Percentiles rank a stretch among this genome's conserved stretches.
These are phyloP conservation scores for Tylopilus sp. DNA, from an alignment of 768 basidiomycete genomes.

Conservation along the genomic window DNA sequence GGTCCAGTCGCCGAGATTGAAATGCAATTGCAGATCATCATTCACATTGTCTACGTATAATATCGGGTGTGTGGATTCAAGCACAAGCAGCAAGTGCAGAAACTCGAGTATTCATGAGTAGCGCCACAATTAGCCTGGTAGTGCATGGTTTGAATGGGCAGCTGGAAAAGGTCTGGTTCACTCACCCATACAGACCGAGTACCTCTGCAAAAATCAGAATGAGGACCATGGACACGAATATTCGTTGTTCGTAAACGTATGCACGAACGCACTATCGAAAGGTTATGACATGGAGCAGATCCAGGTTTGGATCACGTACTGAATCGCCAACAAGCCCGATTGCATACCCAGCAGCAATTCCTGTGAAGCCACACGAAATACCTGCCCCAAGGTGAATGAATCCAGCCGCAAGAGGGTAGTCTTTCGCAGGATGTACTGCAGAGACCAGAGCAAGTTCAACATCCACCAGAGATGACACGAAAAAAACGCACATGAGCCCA, in stretches of 20 bases:
- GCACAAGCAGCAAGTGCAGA: slow-evolving; percentile 34
- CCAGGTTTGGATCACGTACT: slow-evolving; percentile 45
- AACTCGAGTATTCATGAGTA: slow-evolving; percentile 86
- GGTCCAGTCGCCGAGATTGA: slow-evolving; percentile 14
- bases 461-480: not conserved
- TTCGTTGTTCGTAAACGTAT: slow-evolving; percentile 84
- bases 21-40: slow-evolving; percentile 7
- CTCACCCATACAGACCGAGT: slow-evolving; percentile 82
- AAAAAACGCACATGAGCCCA: slow-evolving; percentile 52
- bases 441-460: slow-evolving; percentile 14
- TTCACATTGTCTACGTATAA: slow-evolving; percentile 15
- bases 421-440: slow-evolving; percentile 56
- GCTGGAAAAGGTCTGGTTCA: slow-evolving; percentile 2
- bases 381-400: slow-evolving; percentile 93
- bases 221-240: slow-evolving; percentile 95
- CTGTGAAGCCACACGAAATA: slow-evolving; percentile 86
- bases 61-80: slow-evolving; percentile 9
- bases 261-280: slow-evolving; percentile 75
- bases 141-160: not conserved
- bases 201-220: slow-evolving; percentile 94
- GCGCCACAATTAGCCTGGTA: slow-evolving; percentile 74
- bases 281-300: slow-evolving; percentile 1
- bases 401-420: slow-evolving; percentile 82
- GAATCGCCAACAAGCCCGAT: slow-evolving; percentile 94
- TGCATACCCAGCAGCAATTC: slow-evolving; percentile 90